Evolutionary conservation across 345 rosid genomes (phyloP), one percentile per base, ranked within the genome.

Genomic region (Barbarea vulgaris): DNA sequence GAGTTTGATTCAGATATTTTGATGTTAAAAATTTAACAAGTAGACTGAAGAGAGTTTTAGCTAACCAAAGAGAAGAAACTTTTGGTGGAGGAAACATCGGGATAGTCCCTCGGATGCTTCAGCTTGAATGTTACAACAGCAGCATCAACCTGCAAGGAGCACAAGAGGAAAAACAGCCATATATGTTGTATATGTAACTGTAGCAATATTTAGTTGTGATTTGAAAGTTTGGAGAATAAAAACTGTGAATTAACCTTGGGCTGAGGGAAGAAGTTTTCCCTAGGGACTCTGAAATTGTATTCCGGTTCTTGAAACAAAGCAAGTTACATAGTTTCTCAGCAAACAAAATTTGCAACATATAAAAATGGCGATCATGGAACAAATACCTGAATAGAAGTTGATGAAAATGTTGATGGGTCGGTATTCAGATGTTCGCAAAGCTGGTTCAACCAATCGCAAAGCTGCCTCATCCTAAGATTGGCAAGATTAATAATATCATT

Each of bases 11-110:
- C 44, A 77, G 66, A 41, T 36, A 47, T 70, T 64, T 47, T 64
- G n/a, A 14, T 56, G 54, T 28, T 37, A 15, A 14, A 22, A 73
- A 74, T 4, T 7, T 3, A 63, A 19, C 10, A 13, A 53, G 33
- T n/a, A 46, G 46, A 36, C 6, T 64, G 54, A 77, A 64, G 18
- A 33, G 54, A 64, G 51, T 51, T 27, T 48, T 15, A 61, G 77
- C 50, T 64, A 94, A 94, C 97, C 98, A 88, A 80, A 41, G 98
- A 88, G 84, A 91, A 94, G 88, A 91, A 94, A 76, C 92, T 91
- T 76, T 85, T 84, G 10, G 78, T 70, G 58, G 97, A 91, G 56
- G 86, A 74, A 73, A 95, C 99, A 7, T 86, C 67, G 11, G 97
- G 99, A 83, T 95, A 95, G 30, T 92, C 86, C 24, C 70, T 74